A percentile compares a stretch with the other conserved stretches of the same genome.
Evolutionary conservation across 345 rosid genomes (phyloP).

Genomic region (Murraya koenigii): DNA sequence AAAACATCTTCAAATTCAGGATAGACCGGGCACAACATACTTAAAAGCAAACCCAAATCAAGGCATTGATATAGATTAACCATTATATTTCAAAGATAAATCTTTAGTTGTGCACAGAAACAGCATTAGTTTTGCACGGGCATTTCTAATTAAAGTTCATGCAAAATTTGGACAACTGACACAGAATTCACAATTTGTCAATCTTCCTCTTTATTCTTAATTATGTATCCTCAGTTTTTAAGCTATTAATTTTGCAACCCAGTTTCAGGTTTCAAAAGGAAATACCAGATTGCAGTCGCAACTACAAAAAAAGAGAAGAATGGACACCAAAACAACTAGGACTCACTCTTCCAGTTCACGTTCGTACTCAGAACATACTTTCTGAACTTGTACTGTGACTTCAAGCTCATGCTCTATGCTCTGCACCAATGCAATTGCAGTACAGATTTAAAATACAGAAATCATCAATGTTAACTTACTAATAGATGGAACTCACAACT

Average conservation of each 20-base stretch:
- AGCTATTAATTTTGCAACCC: background rate
- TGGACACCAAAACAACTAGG: background rate
- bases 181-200: background rate
- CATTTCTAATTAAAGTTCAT: background rate
- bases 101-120: background rate
- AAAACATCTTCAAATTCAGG: background rate
- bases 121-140: background rate
- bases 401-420: constrained; percentile 50
- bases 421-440: constrained; percentile 40
- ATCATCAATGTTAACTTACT: background rate
- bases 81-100: background rate
- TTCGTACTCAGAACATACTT: constrained; percentile 67
- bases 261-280: background rate
- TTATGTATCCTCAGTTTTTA: background rate
- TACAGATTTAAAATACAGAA: constrained; percentile 1
- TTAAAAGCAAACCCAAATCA: background rate
- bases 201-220: background rate
- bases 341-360: constrained; percentile 82
- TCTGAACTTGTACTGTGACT: constrained; percentile 44
- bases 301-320: background rate
- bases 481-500: background rate
- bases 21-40: background rate
- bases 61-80: background rate
- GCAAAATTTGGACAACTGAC: background rate
- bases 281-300: background rate